Evolutionary conservation across 1,139 yeast species (phyloP).

Genomic region (Chernovozyma sophiae-reginae): DNA sequence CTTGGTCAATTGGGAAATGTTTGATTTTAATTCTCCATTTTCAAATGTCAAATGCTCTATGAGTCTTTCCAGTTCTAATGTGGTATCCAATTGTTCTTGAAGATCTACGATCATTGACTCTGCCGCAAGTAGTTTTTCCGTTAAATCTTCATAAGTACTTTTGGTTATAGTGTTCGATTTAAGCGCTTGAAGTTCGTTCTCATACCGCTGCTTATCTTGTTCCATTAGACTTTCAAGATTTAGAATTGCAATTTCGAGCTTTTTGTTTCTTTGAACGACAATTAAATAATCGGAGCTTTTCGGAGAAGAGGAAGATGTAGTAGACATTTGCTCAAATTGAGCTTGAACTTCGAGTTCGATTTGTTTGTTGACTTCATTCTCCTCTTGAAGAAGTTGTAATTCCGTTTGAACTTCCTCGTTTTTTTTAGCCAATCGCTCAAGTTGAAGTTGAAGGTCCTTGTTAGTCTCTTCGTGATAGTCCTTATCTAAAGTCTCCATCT

Average conservation of each 20-base stretch:
- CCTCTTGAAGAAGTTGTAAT: constrained; percentile 42
- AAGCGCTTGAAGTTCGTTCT: constrained; percentile 22
- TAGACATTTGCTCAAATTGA: constrained; percentile 9
- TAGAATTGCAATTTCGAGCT: constrained; percentile 35
- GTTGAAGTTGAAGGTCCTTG: constrained; percentile 25
- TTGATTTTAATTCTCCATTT: constrained; percentile 43
- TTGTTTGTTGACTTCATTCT: constrained; percentile 38
- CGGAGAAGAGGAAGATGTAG: constrained; percentile 8
- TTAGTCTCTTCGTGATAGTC: constrained; percentile 47
- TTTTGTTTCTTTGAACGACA: constrained; percentile 25
- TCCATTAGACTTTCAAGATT: constrained; percentile 19
- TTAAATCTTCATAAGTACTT: constrained; percentile 15
- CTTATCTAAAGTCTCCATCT: constrained; percentile 50
- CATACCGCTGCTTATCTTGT: constrained; percentile 25
- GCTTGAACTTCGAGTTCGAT: constrained; percentile 32
- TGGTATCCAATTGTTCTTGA: constrained; percentile 38
- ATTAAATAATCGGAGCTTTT: constrained; percentile 13
- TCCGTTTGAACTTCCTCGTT: constrained; percentile 39
- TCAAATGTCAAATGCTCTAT: constrained; percentile 55
- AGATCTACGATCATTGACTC: constrained; percentile 42
- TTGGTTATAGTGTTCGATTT: constrained; percentile 13
- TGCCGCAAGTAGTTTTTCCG: constrained; percentile 32
- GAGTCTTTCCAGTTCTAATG: constrained; percentile 42
- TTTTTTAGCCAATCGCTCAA: constrained; percentile 27
- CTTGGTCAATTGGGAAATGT: constrained; percentile 33